phyloP scores from a whole-genome alignment of 345 rosid species.

The Eucalyptus albens region DNA sequence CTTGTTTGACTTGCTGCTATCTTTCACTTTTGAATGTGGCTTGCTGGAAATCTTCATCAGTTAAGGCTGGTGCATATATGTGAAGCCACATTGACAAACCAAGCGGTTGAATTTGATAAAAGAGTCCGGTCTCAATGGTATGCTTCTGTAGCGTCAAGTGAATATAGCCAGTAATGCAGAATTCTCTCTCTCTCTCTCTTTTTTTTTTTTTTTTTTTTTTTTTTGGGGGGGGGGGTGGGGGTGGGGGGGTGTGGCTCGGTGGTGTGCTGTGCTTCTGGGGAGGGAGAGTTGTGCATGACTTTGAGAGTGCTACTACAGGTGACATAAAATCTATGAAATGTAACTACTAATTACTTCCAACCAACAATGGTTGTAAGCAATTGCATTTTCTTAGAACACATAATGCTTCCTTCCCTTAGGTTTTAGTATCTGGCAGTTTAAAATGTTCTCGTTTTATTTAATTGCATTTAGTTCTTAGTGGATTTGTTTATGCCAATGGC shows the following conservation, averaged over 20 bases:
- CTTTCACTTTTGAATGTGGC: neutral
- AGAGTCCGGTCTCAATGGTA: slow-evolving; percentile 74
- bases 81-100: slow-evolving; percentile 78
- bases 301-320: neutral
- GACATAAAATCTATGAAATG: neutral
- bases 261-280: neutral
- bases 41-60: slow-evolving; percentile 18
- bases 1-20: neutral
- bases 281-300: neutral
- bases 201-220: rapidly evolving
- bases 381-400: neutral
- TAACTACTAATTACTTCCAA: neutral
- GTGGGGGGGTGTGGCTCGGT: rapidly evolving
- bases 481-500: neutral
- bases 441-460: neutral
- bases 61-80: slow-evolving; percentile 69
- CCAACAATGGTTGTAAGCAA: neutral
- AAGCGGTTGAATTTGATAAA: slow-evolving; percentile 69
- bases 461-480: neutral
- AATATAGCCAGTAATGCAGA: neutral
- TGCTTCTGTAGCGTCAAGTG: neutral
- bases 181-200: neutral
- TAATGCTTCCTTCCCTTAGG: neutral
- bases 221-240: too few species aligned
- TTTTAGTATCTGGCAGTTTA: neutral